A percentile compares a stretch with the other conserved stretches of the same genome.
These are phyloP conservation scores for Moniliophthora roreri DNA, from an alignment of 1,284 basidiomycete genomes.

Conservation along the genomic window DNA sequence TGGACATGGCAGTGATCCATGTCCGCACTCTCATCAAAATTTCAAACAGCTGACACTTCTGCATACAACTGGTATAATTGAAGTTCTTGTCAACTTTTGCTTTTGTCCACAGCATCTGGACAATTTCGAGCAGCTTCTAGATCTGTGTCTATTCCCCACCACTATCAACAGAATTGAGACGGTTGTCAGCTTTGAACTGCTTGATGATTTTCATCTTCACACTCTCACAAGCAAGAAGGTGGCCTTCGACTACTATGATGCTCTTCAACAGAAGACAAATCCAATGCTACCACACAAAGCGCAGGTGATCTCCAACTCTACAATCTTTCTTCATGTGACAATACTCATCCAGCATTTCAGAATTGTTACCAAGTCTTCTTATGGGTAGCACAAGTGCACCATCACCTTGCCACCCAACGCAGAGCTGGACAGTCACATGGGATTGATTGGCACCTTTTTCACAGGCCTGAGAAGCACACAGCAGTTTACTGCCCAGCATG, in stretches of 20 bases:
- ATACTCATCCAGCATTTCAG: conserved; percentile 11
- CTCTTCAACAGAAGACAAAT: conserved; percentile 23
- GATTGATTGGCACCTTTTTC: conserved; percentile 20
- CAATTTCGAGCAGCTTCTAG: conserved; percentile 12
- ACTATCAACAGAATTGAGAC: conserved; percentile 22
- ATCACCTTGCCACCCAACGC: conserved; percentile 19
- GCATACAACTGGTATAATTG: conserved; percentile 26
- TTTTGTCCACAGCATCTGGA: conserved; percentile 11
- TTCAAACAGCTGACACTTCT: conserved; percentile 9
- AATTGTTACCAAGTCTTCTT: conserved; percentile 24
- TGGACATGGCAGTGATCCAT: conserved; percentile 10
- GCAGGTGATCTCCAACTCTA: too few species aligned
- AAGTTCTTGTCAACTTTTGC: conserved; percentile 18
- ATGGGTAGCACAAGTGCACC: conserved; percentile 23
- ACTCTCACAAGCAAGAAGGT: conserved; percentile 26
- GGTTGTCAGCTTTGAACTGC: conserved; percentile 27
- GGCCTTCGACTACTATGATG: conserved; percentile 23
- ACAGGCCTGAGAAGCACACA: conserved; percentile 19
- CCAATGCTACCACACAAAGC: conserved; percentile 21
- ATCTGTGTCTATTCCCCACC: conserved; percentile 22
- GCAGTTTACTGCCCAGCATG: conserved; percentile 29
- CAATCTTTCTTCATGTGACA: too few species aligned
- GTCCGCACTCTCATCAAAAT: conserved; percentile 7
- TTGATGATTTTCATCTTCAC: conserved; percentile 27
- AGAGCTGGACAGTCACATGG: conserved; percentile 23